Percentiles rank a stretch among this genome's conserved stretches.
phyloP scores from a whole-genome alignment of 2,329 filamentous ascomycete genomes.

The Graphilbum sp. region DNA sequence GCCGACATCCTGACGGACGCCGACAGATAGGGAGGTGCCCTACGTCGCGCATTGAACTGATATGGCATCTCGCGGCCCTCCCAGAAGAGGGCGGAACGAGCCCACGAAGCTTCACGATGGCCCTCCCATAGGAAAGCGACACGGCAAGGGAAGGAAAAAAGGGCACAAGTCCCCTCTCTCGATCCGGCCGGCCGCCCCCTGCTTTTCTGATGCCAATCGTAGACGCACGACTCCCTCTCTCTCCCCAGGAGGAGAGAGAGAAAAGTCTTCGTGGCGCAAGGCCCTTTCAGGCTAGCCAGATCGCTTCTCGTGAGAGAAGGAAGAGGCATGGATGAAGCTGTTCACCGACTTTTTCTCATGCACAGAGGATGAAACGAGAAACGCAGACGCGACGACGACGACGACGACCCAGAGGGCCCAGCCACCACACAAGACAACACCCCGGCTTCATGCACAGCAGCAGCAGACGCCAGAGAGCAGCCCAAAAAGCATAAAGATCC shows the following conservation, averaged over 20 bases:
- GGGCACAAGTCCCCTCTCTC: background rate
- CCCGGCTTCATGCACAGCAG: too few species aligned
- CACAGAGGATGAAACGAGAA: constrained; percentile 3
- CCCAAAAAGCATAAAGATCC: background rate
- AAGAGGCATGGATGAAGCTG: constrained; percentile 9
- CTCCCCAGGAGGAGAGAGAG: too few species aligned
- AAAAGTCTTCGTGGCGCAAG: constrained; percentile 7
- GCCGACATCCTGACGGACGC: too few species aligned
- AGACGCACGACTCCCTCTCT: constrained; percentile 4
- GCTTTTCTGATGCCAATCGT: constrained; percentile 13
- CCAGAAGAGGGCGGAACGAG: background rate
- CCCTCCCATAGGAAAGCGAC: constrained; percentile 10
- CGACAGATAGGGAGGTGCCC: constrained; percentile 4
- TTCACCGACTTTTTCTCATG: constrained; percentile 14
- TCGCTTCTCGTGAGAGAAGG: background rate
- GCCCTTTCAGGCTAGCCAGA: constrained; percentile 10
- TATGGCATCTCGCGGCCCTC: constrained; percentile 6
- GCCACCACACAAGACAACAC: too few species aligned
- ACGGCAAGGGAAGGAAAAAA: background rate
- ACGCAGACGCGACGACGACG: background rate
- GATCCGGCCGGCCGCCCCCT: constrained; percentile 3
- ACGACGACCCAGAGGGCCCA: background rate
- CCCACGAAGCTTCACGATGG: constrained; percentile 12
- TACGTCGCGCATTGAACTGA: constrained; percentile 13
- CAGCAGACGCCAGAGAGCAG: background rate